Conservation (phyloP, 2,329 filamentous ascomycete species). For the Trichoderma guizhouense region DNA sequence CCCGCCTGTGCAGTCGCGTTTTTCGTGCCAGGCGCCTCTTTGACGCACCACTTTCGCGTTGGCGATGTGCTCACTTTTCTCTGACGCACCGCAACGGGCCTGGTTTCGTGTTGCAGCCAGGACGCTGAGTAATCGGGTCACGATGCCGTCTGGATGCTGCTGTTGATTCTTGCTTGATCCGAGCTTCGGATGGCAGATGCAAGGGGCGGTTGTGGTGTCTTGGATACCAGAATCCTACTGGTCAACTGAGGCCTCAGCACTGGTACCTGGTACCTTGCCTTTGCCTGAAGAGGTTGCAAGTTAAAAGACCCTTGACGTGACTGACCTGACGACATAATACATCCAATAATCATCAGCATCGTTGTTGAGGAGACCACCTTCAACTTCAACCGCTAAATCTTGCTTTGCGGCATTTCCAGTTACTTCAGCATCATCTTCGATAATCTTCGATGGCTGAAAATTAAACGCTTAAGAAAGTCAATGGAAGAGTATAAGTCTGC, state of each 20-base stretch:
- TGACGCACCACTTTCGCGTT: constrained; percentile 19
- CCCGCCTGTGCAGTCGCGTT: not conserved
- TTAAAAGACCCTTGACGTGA: not conserved
- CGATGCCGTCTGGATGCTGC: not conserved
- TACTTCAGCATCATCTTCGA: not conserved
- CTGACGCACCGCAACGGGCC: not conserved
- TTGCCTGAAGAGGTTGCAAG: not conserved
- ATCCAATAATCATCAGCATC: not conserved
- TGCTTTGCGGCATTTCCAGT: not conserved
- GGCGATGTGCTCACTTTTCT: not conserved
- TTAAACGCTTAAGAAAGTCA: not conserved
- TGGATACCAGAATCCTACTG: not conserved
- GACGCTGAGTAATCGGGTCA: not conserved
- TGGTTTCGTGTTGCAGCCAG: not conserved
- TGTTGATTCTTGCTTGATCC: not conserved
- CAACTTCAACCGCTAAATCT: not conserved
- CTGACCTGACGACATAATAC: not conserved
- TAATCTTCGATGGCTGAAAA: not conserved
- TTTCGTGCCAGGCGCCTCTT: constrained; percentile 11
- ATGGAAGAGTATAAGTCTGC: not conserved
- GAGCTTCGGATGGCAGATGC: not conserved
- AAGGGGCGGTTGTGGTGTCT: not conserved
- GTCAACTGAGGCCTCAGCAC: not conserved
- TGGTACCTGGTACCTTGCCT: not conserved
- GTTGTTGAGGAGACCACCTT: not conserved